Evolutionary conservation across 1,284 basidiomycete species (phyloP).

Genomic region (Ceratobasidium sp.): DNA sequence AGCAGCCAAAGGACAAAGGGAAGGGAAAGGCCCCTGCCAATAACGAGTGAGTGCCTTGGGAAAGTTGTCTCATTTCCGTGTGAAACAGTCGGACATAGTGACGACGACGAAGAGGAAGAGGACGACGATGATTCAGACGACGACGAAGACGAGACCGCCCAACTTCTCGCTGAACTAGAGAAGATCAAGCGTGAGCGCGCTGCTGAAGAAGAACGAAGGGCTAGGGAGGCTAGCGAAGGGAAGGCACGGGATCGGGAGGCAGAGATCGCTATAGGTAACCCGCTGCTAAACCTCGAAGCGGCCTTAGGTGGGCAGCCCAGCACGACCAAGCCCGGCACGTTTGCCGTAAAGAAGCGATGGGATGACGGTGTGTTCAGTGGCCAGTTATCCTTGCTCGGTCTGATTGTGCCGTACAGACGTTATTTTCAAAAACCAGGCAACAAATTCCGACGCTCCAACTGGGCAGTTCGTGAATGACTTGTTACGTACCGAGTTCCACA

Average conservation of each 20-base stretch:
- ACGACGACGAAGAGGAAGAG: slow-evolving; percentile 52
- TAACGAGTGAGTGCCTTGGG: slow-evolving; percentile 47
- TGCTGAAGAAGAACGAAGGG: slow-evolving; percentile 82
- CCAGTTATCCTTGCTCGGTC: slow-evolving; percentile 8
- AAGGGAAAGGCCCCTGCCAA: slow-evolving; percentile 49
- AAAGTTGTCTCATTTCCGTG: not conserved
- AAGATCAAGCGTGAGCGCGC: slow-evolving; percentile 95
- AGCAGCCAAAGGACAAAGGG: slow-evolving; percentile 55
- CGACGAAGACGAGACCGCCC: slow-evolving; percentile 91
- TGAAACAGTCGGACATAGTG: not conserved
- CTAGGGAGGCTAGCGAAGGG: slow-evolving; percentile 53
- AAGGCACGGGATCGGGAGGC: slow-evolving; percentile 73
- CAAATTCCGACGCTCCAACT: slow-evolving; percentile 64
- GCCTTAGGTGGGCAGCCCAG: slow-evolving; percentile 72
- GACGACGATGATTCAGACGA: slow-evolving; percentile 62
- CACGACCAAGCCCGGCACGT: slow-evolving; percentile 73
- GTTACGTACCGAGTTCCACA: slow-evolving; percentile 90
- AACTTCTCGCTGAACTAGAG: slow-evolving; percentile 89
- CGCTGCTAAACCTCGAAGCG: slow-evolving; percentile 85
- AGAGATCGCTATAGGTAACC: slow-evolving; percentile 85
- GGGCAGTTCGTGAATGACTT: slow-evolving; percentile 93
- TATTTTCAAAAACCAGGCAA: slow-evolving; percentile 97
- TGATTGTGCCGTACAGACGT: slow-evolving; percentile 63
- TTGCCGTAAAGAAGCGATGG: slow-evolving; percentile 92
- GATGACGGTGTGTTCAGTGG: slow-evolving; percentile 74